phyloP scores from a whole-genome alignment of 805 yeast species.

The Candida tammaniensis region DNA sequence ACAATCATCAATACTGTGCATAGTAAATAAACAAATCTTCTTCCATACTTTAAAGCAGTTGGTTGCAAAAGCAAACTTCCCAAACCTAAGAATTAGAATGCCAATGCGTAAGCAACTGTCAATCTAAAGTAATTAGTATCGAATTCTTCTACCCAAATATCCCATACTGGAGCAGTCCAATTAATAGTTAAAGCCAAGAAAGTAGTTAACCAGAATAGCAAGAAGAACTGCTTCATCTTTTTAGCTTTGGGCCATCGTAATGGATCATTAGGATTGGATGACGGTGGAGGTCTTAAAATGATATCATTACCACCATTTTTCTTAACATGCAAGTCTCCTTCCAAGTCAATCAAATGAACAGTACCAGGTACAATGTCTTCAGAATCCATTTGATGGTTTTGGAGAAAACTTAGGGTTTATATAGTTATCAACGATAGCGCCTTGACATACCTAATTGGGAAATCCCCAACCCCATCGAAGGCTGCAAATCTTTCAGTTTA shows the following conservation, averaged over 20 bases:
- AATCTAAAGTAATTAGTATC: conserved; percentile 21
- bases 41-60: conserved; percentile 27
- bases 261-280: conserved; percentile 32
- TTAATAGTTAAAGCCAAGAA: conserved; percentile 22
- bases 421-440: too few relatives aligned
- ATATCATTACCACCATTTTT: conserved; percentile 22
- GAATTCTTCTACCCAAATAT: conserved; percentile 23
- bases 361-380: conserved; percentile 32
- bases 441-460: too few relatives aligned
- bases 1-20: conserved; percentile 24
- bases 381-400: too few relatives aligned
- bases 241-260: conserved; percentile 31
- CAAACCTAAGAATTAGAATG: conserved; percentile 29
- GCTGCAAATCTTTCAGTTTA: too few relatives aligned
- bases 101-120: conserved; percentile 23
- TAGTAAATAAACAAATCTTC: conserved; percentile 24
- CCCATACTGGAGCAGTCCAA: conserved; percentile 28
- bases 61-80: conserved; percentile 36
- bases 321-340: conserved; percentile 19
- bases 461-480: too few relatives aligned
- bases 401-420: too few relatives aligned
- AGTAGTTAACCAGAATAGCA: conserved; percentile 25
- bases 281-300: conserved; percentile 35
- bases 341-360: conserved; percentile 30
- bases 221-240: conserved; percentile 27